These are phyloP conservation scores for Noccaea caerulescens DNA, from an alignment of 345 rosid species.

Conservation along the genomic window DNA sequence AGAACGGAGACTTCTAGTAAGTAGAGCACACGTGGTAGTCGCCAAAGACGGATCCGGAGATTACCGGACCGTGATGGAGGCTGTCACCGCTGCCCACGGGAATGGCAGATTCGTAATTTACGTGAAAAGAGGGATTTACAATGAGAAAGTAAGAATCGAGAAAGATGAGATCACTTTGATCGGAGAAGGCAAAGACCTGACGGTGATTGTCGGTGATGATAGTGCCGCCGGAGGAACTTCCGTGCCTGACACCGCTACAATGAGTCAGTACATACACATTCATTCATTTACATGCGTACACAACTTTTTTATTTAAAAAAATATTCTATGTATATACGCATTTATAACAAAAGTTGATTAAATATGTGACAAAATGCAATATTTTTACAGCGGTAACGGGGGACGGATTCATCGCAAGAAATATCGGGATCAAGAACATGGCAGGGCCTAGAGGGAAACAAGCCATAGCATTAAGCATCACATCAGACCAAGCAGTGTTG, in stretches of 20 bases:
- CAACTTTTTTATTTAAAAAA: too few species aligned
- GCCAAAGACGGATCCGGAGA: constrained; percentile 86
- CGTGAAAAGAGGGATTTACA: constrained; percentile 79
- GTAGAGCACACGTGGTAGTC: constrained; percentile 61
- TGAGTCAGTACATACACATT: constrained; percentile 53
- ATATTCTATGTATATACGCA: neutral
- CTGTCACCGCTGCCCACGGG: constrained; percentile 57
- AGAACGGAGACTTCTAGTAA: constrained; percentile 56
- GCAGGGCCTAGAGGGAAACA: constrained; percentile 76
- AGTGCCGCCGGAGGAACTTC: constrained; percentile 64
- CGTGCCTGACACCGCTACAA: constrained; percentile 66
- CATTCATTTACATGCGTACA: neutral
- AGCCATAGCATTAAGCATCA: constrained; percentile 65
- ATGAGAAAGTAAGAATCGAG: constrained; percentile 60
- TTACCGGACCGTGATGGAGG: constrained; percentile 63
- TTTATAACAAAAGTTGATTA: neutral
- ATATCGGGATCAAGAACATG: constrained; percentile 78
- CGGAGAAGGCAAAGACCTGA: constrained; percentile 80
- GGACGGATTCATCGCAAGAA: constrained; percentile 71
- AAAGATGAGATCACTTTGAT: constrained; percentile 71
- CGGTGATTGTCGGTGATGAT: constrained; percentile 59
- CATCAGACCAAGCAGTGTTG: constrained; percentile 70
- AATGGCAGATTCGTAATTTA: constrained; percentile 72
- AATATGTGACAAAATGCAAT: neutral
- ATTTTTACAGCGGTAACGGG: constrained; percentile 63